Conservation (phyloP, 352 stramenopile species). For the Pythium aquatile region DNA sequence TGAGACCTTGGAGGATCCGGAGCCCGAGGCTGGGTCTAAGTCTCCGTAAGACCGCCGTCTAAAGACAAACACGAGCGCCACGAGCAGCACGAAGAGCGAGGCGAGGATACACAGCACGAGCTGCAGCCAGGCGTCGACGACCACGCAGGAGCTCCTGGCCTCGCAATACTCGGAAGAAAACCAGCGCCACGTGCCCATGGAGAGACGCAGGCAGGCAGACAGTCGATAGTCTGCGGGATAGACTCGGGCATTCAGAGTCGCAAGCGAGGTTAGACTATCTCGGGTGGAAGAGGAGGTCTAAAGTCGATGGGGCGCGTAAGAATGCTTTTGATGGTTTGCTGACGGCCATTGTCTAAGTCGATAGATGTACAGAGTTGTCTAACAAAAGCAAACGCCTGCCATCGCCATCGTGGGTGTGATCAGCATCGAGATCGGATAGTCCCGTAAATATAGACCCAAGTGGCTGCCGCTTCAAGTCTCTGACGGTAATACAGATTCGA, state of each 20-base stretch:
- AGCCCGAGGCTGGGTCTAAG: not conserved
- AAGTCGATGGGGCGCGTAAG: too few species aligned
- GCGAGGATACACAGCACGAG: slow-evolving; percentile 33
- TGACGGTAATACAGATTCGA: too few species aligned
- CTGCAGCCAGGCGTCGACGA: slow-evolving; percentile 66
- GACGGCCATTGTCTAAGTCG: not conserved
- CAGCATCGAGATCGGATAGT: not conserved
- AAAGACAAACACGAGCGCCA: not conserved
- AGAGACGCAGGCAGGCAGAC: not conserved
- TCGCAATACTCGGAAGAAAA: slow-evolving; percentile 54
- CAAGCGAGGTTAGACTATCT: too few species aligned
- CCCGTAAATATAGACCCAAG: too few species aligned
- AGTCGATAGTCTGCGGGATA: not conserved
- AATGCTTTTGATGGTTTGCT: too few species aligned
- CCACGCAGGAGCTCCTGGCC: slow-evolving; percentile 46
- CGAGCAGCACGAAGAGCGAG: slow-evolving; percentile 30
- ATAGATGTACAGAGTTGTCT: too few species aligned
- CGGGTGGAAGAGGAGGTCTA: too few species aligned
- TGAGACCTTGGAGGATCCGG: slow-evolving; percentile 10
- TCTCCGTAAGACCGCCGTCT: slow-evolving; percentile 10
- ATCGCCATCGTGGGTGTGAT: too few species aligned
- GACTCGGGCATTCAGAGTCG: not conserved
- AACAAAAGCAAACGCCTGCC: too few species aligned
- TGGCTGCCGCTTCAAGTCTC: too few species aligned
- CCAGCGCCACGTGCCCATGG: slow-evolving; percentile 56